Percentiles rank a stretch among this genome's conserved stretches.
phyloP scores from a whole-genome alignment of 2,329 filamentous ascomycete species.

The Hirsutella minnesotensis region DNA sequence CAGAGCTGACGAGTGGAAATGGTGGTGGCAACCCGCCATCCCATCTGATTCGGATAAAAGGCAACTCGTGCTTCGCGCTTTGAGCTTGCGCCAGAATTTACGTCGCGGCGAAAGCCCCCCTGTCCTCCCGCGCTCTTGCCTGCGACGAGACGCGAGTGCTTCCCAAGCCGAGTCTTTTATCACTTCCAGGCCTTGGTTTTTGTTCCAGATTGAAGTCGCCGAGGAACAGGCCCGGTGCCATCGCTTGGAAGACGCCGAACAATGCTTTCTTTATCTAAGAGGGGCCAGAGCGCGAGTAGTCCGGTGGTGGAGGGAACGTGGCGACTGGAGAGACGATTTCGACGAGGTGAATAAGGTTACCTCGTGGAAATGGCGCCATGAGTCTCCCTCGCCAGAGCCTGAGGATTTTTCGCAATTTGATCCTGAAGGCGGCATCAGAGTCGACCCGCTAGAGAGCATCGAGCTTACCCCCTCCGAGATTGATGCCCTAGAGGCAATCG shows the following conservation, averaged over 20 bases:
- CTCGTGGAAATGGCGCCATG: constrained; percentile 1
- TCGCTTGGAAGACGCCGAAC: not conserved
- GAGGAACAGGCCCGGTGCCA: not conserved
- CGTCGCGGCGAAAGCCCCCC: not conserved
- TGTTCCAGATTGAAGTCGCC: not conserved
- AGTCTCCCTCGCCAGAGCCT: constrained; percentile 2
- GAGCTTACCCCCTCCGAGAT: not conserved
- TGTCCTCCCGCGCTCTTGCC: not conserved
- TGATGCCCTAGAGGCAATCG: not conserved
- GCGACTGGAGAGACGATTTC: constrained; percentile 1
- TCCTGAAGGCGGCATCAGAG: not conserved
- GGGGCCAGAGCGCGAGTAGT: not conserved
- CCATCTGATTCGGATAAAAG: not conserved
- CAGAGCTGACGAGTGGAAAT: not conserved
- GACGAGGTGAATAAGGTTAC: not conserved
- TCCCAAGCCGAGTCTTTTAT: constrained; percentile 1
- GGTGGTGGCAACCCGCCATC: not conserved
- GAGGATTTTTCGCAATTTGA: not conserved
- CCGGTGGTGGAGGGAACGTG: not conserved
- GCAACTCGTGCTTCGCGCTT: not conserved
- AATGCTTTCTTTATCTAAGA: not conserved
- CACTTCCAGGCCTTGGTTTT: not conserved
- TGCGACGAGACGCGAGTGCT: not conserved
- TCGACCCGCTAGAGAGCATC: not conserved
- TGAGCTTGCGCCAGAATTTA: constrained; percentile 1